phyloP scores from a whole-genome alignment of 169 alveolate species.

The Eimeria falciformis region DNA sequence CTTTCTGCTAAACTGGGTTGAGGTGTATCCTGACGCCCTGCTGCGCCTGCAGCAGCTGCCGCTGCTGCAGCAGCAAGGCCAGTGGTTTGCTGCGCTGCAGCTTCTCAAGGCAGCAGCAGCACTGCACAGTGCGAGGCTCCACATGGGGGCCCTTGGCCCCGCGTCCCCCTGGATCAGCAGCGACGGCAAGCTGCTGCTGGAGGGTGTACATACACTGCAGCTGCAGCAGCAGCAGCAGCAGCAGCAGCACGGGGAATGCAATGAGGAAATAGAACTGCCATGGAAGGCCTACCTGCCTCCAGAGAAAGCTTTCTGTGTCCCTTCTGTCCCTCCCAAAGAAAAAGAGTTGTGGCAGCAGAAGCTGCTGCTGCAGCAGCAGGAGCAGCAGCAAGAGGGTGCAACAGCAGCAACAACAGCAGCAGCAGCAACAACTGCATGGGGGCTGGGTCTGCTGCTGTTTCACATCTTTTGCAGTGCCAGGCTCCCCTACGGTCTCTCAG shows the following conservation, averaged over 20 bases:
- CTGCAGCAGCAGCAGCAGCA: conserved; percentile 45
- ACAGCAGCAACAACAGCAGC: conserved; percentile 11
- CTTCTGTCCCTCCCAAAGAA: background rate
- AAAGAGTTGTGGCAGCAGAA: conserved; percentile 46
- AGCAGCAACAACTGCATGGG: conserved; percentile 40
- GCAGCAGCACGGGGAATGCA: background rate
- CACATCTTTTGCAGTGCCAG: conserved; percentile 41
- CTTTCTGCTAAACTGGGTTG: conserved; percentile 35
- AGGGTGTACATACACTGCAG: conserved; percentile 49
- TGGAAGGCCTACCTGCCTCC: conserved; percentile 42
- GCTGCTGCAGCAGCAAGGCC: conserved; percentile 46
- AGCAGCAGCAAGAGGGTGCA: too few species aligned
- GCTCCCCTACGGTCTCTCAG: conserved; percentile 22
- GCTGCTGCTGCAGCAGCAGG: conserved; percentile 16
- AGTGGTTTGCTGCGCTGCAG: conserved; percentile 61
- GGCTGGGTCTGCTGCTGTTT: conserved; percentile 40
- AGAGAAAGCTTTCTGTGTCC: conserved; percentile 26
- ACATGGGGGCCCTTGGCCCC: conserved; percentile 33
- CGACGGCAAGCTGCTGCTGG: conserved; percentile 34
- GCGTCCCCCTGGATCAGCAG: conserved; percentile 40
- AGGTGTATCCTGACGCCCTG: conserved; percentile 31
- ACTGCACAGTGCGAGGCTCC: conserved; percentile 22
- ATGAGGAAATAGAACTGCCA: background rate
- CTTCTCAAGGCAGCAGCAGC: conserved; percentile 60
- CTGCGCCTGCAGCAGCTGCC: conserved; percentile 63